Evolutionary conservation across 768 basidiomycete genomes (phyloP).

Genomic region (Russula sp.): DNA sequence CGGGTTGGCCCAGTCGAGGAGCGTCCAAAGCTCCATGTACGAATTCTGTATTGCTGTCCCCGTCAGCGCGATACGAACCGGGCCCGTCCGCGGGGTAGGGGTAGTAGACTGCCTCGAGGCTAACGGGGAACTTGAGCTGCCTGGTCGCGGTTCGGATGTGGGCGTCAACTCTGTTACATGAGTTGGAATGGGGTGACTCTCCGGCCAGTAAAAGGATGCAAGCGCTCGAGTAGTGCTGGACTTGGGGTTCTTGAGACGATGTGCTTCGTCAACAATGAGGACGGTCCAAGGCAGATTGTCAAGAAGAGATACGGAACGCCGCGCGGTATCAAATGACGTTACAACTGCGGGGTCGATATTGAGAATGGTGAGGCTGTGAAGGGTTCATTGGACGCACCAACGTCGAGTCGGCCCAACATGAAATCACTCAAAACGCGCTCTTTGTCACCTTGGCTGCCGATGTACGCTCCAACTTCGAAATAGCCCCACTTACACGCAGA

Average conservation of each 20-base stretch:
- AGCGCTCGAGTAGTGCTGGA: conserved; percentile 64
- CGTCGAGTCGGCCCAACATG: conserved; percentile 74
- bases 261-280: conserved; percentile 84
- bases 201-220: conserved; percentile 56
- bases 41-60: conserved; percentile 83
- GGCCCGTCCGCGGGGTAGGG: conserved; percentile 12
- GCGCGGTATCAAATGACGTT: conserved; percentile 73
- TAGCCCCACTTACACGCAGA: conserved; percentile 72
- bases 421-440: conserved; percentile 61
- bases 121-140: not conserved
- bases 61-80: conserved; percentile 75
- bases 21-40: conserved; percentile 87
- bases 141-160: not conserved
- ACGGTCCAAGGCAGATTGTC: conserved; percentile 66
- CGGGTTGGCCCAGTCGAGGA: conserved; percentile 90
- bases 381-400: conserved; percentile 46
- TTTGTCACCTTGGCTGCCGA: conserved; percentile 47
- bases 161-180: conserved; percentile 24
- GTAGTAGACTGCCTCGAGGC: not conserved
- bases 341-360: conserved; percentile 46
- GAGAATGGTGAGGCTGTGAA: not conserved
- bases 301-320: conserved; percentile 62
- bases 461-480: conserved; percentile 79
- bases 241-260: conserved; percentile 76
- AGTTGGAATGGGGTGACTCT: conserved; percentile 10